Conservation (phyloP, 176 grass and related monocot species). For the Oryza brachyantha region DNA sequence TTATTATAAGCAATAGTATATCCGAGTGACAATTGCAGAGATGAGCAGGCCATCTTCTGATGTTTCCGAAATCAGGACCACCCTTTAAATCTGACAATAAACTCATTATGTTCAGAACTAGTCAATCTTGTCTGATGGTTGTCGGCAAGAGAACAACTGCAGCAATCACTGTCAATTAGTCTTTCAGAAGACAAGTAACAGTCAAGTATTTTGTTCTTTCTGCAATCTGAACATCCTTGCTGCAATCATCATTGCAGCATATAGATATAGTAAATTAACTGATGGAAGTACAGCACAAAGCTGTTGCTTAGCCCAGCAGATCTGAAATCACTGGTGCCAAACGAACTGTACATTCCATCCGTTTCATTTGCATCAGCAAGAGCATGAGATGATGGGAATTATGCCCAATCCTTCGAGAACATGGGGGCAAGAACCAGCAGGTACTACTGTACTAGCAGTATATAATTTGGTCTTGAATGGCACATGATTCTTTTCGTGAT, state of each 20-base stretch:
- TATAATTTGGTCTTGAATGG: constrained; percentile 22
- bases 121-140: background rate
- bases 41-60: background rate
- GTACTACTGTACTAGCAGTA: background rate
- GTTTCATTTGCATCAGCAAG: background rate
- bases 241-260: background rate
- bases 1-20: no score
- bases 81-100: background rate
- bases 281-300: background rate
- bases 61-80: background rate
- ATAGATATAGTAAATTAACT: background rate
- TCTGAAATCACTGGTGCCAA: background rate
- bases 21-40: background rate
- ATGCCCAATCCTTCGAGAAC: background rate
- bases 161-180: background rate
- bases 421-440: background rate
- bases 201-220: background rate
- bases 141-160: background rate
- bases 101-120: background rate
- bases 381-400: background rate
- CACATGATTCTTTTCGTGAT: constrained; percentile 25
- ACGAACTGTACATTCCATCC: background rate
- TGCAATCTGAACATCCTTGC: background rate
- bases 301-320: background rate
- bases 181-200: background rate